These are phyloP conservation scores for Olyra latifolia DNA, from an alignment of 176 grass and related monocot species.

Conservation along the genomic window DNA sequence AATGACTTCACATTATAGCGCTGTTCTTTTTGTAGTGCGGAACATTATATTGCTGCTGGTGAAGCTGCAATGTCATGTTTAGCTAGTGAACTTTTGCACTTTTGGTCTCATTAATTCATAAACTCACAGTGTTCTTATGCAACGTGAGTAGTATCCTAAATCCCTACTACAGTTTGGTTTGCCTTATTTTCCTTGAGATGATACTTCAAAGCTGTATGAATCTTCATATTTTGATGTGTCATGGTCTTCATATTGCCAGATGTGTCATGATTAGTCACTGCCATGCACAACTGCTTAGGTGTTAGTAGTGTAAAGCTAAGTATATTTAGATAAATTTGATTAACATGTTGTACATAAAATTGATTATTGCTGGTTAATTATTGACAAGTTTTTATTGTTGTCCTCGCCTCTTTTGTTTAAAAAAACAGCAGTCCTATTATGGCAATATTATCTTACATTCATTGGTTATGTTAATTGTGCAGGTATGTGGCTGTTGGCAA, in stretches of 20 bases:
- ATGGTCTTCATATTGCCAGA: too few relatives aligned
- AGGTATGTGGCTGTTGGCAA: constrained; percentile 94
- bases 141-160: not conserved
- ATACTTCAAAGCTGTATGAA: not conserved
- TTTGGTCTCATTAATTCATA: not conserved
- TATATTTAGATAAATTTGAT: constrained; percentile 7
- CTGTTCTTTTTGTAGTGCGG: not conserved
- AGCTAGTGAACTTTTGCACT: not conserved
- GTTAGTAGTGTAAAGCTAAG: not conserved
- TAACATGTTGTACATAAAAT: not conserved
- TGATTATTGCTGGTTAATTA: not conserved
- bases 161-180: not conserved
- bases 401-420: not conserved
- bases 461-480: constrained; percentile 30
- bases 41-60: not conserved
- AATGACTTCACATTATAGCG: not conserved
- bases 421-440: not conserved
- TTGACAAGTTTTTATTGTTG: constrained; percentile 6
- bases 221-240: not conserved
- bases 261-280: not conserved
- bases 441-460: not conserved
- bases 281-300: not conserved
- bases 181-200: not conserved
- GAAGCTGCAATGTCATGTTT: not conserved
- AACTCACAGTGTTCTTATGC: constrained; percentile 13